These are phyloP conservation scores for Eucalyptus victrix DNA, from an alignment of 345 rosid species.

Conservation along the genomic window DNA sequence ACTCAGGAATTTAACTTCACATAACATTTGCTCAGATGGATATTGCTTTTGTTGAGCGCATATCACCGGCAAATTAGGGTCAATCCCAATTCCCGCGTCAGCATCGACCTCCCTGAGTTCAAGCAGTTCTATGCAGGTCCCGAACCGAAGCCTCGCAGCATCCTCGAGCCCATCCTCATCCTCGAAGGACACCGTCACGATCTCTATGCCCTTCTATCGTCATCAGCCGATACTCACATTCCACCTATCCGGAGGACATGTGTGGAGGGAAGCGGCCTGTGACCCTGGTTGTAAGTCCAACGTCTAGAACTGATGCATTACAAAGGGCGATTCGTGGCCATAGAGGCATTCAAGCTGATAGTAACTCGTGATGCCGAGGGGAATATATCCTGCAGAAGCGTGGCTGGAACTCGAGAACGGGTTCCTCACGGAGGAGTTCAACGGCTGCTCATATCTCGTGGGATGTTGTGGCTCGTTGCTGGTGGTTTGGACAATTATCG, in stretches of 20 bases:
- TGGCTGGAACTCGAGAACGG: neutral
- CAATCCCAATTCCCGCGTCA: neutral
- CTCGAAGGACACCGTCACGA: neutral
- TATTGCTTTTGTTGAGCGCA: neutral
- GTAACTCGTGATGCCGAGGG: neutral
- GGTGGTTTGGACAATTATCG: neutral
- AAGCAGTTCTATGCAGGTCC: neutral
- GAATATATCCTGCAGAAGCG: neutral
- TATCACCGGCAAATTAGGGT: neutral
- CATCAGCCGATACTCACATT: neutral
- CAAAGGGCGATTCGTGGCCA: neutral
- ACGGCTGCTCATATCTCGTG: neutral
- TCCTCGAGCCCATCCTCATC: neutral
- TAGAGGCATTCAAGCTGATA: neutral
- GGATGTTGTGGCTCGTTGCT: neutral
- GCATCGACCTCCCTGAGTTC: neutral
- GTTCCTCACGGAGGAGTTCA: neutral
- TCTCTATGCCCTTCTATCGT: neutral
- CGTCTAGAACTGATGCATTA: neutral
- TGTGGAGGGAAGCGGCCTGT: neutral
- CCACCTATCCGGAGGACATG: neutral
- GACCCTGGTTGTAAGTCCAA: neutral
- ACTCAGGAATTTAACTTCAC: neutral
- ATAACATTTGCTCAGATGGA: neutral
- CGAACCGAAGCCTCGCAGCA: neutral